Percentiles rank a stretch among this genome's conserved stretches.
phyloP scores from a whole-genome alignment of 768 basidiomycete genomes.

The Kwoniella europaea region DNA sequence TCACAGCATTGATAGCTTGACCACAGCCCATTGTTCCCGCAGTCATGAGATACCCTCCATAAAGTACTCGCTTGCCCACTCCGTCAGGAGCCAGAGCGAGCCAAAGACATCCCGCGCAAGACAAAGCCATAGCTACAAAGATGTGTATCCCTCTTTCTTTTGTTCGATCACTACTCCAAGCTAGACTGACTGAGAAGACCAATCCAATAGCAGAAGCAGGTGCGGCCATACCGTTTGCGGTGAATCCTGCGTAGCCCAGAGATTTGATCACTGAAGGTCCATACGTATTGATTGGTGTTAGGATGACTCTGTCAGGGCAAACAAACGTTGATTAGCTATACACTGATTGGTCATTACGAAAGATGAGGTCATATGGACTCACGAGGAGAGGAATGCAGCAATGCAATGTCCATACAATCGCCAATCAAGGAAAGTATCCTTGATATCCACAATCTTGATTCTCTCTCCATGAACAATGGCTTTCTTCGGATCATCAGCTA shows the following conservation, averaged over 20 bases:
- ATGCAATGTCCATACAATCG: slow-evolving; percentile 27
- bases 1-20: slow-evolving; percentile 35
- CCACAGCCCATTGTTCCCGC: slow-evolving; percentile 32
- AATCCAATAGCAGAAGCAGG: slow-evolving; percentile 31
- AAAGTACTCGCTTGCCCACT: slow-evolving; percentile 26
- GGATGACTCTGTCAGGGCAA: slow-evolving; percentile 18
- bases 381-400: slow-evolving; percentile 32
- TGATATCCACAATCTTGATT: slow-evolving; percentile 16
- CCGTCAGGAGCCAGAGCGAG: slow-evolving; percentile 24
- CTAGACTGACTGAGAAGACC: slow-evolving; percentile 27
- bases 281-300: slow-evolving; percentile 32
- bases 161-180: slow-evolving; percentile 18
- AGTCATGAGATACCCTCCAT: slow-evolving; percentile 32
- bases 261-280: slow-evolving; percentile 28
- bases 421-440: slow-evolving; percentile 28
- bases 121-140: slow-evolving; percentile 23
- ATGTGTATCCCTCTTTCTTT: slow-evolving; percentile 28
- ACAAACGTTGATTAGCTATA: background rate
- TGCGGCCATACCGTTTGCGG: slow-evolving; percentile 32
- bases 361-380: slow-evolving; percentile 4
- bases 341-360: background rate
- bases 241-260: slow-evolving; percentile 29
- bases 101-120: slow-evolving; percentile 29
- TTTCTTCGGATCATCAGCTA: slow-evolving; percentile 26
- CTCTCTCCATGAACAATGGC: slow-evolving; percentile 1